A percentile compares a stretch with the other conserved stretches of the same genome.
These are phyloP conservation scores for Ustilago crameri DNA, from an alignment of 1,284 basidiomycete species.

Conservation along the genomic window DNA sequence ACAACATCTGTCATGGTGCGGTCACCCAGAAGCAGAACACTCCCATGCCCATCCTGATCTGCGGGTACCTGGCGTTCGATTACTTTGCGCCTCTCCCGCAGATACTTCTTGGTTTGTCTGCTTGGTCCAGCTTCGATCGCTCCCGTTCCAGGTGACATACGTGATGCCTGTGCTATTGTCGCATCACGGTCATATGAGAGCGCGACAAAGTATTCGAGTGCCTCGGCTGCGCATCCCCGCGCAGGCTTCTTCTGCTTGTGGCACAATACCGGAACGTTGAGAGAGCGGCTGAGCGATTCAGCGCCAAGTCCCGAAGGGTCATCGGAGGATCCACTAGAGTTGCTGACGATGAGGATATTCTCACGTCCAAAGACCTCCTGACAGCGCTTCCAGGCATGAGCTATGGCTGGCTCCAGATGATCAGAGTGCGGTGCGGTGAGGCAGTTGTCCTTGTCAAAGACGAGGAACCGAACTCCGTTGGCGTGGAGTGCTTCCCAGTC, in stretches of 20 bases:
- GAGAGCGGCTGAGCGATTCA: conserved; percentile 81
- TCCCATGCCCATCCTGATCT: conserved; percentile 70
- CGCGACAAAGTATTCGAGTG: conserved; percentile 74
- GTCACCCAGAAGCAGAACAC: conserved; percentile 85
- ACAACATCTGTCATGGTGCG: conserved; percentile 90
- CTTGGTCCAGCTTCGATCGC: conserved; percentile 36
- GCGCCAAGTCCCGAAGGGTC: conserved; percentile 88
- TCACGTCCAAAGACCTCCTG: conserved; percentile 78
- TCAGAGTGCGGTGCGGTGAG: conserved; percentile 70
- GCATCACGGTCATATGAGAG: conserved; percentile 56
- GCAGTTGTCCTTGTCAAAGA: conserved; percentile 98
- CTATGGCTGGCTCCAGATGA: conserved; percentile 36
- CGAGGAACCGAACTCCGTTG: conserved; percentile 84
- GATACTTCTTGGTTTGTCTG: conserved; percentile 17
- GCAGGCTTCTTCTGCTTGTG: conserved; percentile 81
- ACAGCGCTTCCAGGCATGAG: conserved; percentile 84
- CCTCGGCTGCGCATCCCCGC: conserved; percentile 74
- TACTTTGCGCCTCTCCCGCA: conserved; percentile 29
- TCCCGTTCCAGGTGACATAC: conserved; percentile 21
- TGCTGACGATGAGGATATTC: conserved; percentile 90
- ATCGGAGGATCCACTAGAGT: conserved; percentile 84
- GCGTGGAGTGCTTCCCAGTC: conserved; percentile 82
- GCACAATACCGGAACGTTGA: conserved; percentile 83
- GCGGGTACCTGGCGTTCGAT: conserved; percentile 72
- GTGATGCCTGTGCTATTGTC: conserved; percentile 60